Conservation (phyloP, 192 early-diverging fungal genomes). For the Gryganskiella cystojenkinii region DNA sequence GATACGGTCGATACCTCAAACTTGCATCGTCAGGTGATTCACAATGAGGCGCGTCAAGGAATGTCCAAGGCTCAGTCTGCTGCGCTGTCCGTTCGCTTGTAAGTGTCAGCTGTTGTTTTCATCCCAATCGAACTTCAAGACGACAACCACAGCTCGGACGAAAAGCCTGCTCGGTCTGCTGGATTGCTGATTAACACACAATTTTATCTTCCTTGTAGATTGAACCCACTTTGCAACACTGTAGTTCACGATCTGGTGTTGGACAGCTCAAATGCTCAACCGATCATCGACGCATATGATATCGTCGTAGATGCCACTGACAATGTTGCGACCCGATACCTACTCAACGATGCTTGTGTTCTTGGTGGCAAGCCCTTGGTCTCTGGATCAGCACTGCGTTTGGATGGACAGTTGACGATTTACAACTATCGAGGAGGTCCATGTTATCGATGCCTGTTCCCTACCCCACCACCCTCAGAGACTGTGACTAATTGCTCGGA, state of each 20-base stretch:
- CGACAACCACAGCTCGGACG: background rate
- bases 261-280: slow-evolving; percentile 84
- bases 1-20: slow-evolving; percentile 92
- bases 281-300: slow-evolving; percentile 80
- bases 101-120: slow-evolving; percentile 15
- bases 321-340: slow-evolving; percentile 95
- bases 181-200: too few relatives aligned
- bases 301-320: slow-evolving; percentile 93
- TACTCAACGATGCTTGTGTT: slow-evolving; percentile 95
- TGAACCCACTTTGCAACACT: slow-evolving; percentile 75
- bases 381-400: slow-evolving; percentile 88
- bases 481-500: slow-evolving; percentile 92
- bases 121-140: background rate
- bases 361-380: slow-evolving; percentile 84
- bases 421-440: slow-evolving; percentile 93
- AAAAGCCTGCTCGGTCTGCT: background rate
- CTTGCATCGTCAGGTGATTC: slow-evolving; percentile 95
- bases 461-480: slow-evolving; percentile 90
- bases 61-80: slow-evolving; percentile 86
- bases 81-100: slow-evolving; percentile 61
- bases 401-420: slow-evolving; percentile 97
- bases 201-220: slow-evolving; percentile 57
- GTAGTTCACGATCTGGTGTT: slow-evolving; percentile 76
- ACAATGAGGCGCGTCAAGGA: slow-evolving; percentile 76
- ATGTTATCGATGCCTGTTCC: slow-evolving; percentile 97